Evolutionary conservation across 257 asterid genomes (phyloP), one percentile per base, ranked within the genome.

Genomic region (Phtheirospermum japonicum): DNA sequence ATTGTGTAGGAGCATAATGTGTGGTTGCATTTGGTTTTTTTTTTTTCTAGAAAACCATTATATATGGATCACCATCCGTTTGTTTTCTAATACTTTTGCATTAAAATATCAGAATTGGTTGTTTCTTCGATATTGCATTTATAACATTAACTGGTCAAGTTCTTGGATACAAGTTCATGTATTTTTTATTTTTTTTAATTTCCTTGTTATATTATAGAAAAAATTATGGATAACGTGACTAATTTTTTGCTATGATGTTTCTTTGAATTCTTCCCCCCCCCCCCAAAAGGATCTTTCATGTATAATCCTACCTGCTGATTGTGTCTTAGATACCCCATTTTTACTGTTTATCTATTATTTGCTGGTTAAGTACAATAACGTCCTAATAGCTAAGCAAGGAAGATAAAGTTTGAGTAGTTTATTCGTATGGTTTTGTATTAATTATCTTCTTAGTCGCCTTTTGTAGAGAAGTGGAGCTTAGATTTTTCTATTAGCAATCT

Each of bases 1-100:
- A 64, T 67, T 71, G n/a, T 23, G 78, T 74, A 63, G 88, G 87
- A 57, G 87, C 85, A 74, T 73, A 69, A 19, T 69, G 55, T 85
- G 80, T 83, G 83, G 80, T 74, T 71, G 75, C 72, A 68, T 71
- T 66, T 75, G 69, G 63, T 72, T 31, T 76, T 75, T 4, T 42
- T 40, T 36, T 61, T 61, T 49, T 63, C 61, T 18, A 48, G 26
- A 2, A 63, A 53, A 49, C n/a, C 59, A 19, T 48, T 26, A n/a
- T 32, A 53, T 56, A 4, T 3, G 11, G 8, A 17, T 7, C 19
- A 17, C 33, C 51, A 49, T 39, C 63, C 57, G 37, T 59, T 16
- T 46, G 50, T 49, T 20, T 34, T 7, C 37, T 51, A 43, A 14
- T 19, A 26, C 31, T 63, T 63, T 50, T 57, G 43, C 31, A 12